Evolutionary conservation across 2,329 filamentous ascomycete genomes (phyloP).

Genomic region (Mycosphaerella arachidis): DNA sequence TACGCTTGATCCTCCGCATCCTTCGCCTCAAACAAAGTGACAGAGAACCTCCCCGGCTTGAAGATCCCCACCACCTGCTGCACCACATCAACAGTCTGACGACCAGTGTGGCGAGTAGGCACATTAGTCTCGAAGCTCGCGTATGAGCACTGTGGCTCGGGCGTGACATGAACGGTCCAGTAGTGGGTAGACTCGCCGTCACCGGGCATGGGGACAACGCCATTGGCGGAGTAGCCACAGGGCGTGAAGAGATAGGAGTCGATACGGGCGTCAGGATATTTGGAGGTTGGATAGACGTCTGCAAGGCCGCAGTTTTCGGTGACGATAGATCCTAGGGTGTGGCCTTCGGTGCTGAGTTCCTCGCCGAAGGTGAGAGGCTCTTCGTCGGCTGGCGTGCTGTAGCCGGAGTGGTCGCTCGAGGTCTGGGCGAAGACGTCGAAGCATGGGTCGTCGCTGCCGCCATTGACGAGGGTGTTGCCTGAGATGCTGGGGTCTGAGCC

Average conservation of each 20-base stretch:
- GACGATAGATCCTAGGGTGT: slow-evolving; percentile 86
- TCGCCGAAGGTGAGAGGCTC: slow-evolving; percentile 56
- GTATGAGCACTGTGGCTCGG: slow-evolving; percentile 94
- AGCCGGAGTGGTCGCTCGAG: slow-evolving; percentile 57
- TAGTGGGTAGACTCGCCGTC: slow-evolving; percentile 62
- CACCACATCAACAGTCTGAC: slow-evolving; percentile 84
- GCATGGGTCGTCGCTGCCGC: slow-evolving; percentile 43
- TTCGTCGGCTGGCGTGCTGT: slow-evolving; percentile 50
- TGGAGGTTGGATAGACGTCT: slow-evolving; percentile 77
- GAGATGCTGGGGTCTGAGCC: slow-evolving; percentile 35
- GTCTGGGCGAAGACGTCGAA: slow-evolving; percentile 81
- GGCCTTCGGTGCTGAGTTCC: slow-evolving; percentile 84
- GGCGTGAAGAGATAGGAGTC: slow-evolving; percentile 96
- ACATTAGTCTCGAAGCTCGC: slow-evolving; percentile 99
- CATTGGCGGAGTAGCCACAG: slow-evolving; percentile 96
- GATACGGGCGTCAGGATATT: slow-evolving; percentile 88
- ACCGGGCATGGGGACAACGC: slow-evolving; percentile 76
- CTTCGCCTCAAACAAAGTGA: slow-evolving; percentile 94
- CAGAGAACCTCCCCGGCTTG: slow-evolving; percentile 94
- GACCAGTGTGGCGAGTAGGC: slow-evolving; percentile 77
- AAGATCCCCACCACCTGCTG: slow-evolving; percentile 94
- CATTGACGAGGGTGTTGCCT: slow-evolving; percentile 34
- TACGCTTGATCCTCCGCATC: slow-evolving; percentile 40
- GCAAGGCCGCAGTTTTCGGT: slow-evolving; percentile 85
- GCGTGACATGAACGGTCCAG: slow-evolving; percentile 97